Conservation (phyloP, 2,329 filamentous ascomycete species). For the Colletotrichum higginsianum region DNA sequence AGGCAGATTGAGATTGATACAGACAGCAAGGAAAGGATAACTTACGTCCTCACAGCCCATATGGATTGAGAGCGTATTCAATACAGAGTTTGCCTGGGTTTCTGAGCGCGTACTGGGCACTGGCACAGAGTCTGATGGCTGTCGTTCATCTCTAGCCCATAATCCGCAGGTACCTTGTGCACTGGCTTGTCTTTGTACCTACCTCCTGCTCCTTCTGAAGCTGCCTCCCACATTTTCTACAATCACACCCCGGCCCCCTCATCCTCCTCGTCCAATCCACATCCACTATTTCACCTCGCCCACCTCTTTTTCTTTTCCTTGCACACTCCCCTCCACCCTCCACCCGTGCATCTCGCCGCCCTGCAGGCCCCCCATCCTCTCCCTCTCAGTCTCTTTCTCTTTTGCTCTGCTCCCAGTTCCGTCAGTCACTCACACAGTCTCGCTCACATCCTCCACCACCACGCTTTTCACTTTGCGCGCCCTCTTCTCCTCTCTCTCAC, state of each 20-base stretch:
- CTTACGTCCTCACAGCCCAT: too few species aligned
- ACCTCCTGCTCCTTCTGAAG: slow-evolving; percentile 22
- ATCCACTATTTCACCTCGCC: background rate
- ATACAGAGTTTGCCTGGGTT: background rate
- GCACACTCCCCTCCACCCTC: slow-evolving; percentile 22
- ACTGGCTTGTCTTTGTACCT: background rate
- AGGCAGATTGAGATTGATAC: too few species aligned
- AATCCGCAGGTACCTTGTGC: slow-evolving; percentile 19
- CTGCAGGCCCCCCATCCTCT: slow-evolving; percentile 43
- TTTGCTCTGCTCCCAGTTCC: slow-evolving; percentile 15
- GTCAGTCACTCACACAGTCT: slow-evolving; percentile 31
- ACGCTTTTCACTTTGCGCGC: slow-evolving; percentile 23
- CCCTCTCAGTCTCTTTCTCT: slow-evolving; percentile 29
- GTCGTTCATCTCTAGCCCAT: background rate
- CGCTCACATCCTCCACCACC: slow-evolving; percentile 17
- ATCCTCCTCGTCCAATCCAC: slow-evolving; percentile 24
- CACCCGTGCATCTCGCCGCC: slow-evolving; percentile 38
- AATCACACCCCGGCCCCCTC: slow-evolving; percentile 17
- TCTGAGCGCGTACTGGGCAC: background rate
- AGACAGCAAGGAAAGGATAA: background rate
- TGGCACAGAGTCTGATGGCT: background rate
- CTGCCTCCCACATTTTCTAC: slow-evolving; percentile 25
- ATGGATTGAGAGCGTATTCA: background rate
- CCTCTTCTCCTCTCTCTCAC: slow-evolving; percentile 11
- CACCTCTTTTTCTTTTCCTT: slow-evolving; percentile 16